These are phyloP conservation scores for Populus hybrid DNA, from an alignment of 441 rosid species.

Conservation along the genomic window DNA sequence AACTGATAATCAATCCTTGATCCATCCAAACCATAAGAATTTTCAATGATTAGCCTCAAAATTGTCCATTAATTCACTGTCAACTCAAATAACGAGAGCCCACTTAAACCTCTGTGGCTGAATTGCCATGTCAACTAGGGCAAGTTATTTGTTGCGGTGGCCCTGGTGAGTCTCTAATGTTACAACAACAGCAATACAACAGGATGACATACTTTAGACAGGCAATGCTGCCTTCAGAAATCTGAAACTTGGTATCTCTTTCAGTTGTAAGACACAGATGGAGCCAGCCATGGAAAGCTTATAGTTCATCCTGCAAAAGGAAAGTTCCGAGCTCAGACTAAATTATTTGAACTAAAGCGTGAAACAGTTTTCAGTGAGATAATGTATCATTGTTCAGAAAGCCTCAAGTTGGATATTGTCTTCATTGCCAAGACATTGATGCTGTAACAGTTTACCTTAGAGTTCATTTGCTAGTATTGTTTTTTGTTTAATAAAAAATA, in stretches of 20 bases:
- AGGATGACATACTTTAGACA: not conserved
- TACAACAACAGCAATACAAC: not conserved
- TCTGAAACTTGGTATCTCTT: not conserved
- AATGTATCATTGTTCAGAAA: not conserved
- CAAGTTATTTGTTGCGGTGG: not conserved
- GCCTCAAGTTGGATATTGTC: not conserved
- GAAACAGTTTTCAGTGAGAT: not conserved
- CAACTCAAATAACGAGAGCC: not conserved
- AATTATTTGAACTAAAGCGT: not conserved
- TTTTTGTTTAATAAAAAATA: not conserved
- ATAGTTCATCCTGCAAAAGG: conserved; percentile 37
- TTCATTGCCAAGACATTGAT: not conserved
- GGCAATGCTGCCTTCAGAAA: not conserved
- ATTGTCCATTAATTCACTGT: not conserved
- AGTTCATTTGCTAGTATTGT: not conserved
- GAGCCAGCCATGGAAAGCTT: conserved; percentile 7
- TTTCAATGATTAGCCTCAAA: not conserved
- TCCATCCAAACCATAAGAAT: not conserved
- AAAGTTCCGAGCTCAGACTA: not conserved
- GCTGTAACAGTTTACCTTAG: not conserved
- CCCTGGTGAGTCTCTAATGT: not conserved
- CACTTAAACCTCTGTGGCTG: not conserved
- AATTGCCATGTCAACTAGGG: not conserved
- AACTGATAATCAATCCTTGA: not conserved
- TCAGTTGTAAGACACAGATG: not conserved